phyloP scores from a whole-genome alignment of 345 rosid species.

The Stellera chamaejasme region DNA sequence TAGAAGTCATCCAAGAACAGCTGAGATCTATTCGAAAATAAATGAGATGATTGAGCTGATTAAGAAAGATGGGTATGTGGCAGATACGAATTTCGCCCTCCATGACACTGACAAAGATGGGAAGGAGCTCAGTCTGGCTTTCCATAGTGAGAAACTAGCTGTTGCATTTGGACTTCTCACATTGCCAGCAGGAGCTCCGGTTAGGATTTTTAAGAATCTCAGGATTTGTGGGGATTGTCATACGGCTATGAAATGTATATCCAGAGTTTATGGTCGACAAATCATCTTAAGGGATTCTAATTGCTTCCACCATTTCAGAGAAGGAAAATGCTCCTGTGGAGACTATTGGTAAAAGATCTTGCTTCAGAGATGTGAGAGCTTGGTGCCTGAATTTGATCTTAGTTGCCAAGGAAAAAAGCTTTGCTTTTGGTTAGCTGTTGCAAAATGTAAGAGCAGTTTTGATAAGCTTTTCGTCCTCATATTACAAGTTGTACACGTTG shows the following conservation, averaged over 20 bases:
- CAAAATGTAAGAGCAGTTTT: too few relatives aligned
- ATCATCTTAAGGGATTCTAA: slow-evolving; percentile 82
- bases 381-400: too few relatives aligned
- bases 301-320: slow-evolving; percentile 81
- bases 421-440: slow-evolving; percentile 8
- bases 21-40: slow-evolving; percentile 59
- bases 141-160: slow-evolving; percentile 91
- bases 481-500: background rate
- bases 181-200: slow-evolving; percentile 47
- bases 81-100: slow-evolving; percentile 63
- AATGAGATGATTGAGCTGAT: slow-evolving; percentile 59
- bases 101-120: slow-evolving; percentile 72
- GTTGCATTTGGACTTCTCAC: slow-evolving; percentile 71
- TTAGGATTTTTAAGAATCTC: slow-evolving; percentile 83
- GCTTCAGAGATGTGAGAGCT: background rate
- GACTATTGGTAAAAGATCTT: slow-evolving; percentile 63
- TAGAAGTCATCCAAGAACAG: slow-evolving; percentile 53
- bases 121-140: slow-evolving; percentile 71
- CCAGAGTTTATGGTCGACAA: slow-evolving; percentile 47
- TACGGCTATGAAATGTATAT: slow-evolving; percentile 68
- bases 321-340: slow-evolving; percentile 83
- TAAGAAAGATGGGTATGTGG: slow-evolving; percentile 67
- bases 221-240: slow-evolving; percentile 95
- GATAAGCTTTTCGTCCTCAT: too few relatives aligned
- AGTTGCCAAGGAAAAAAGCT: too few relatives aligned